Conservation (phyloP, 2,329 filamentous ascomycete genomes). For the Leptographium flavum region DNA sequence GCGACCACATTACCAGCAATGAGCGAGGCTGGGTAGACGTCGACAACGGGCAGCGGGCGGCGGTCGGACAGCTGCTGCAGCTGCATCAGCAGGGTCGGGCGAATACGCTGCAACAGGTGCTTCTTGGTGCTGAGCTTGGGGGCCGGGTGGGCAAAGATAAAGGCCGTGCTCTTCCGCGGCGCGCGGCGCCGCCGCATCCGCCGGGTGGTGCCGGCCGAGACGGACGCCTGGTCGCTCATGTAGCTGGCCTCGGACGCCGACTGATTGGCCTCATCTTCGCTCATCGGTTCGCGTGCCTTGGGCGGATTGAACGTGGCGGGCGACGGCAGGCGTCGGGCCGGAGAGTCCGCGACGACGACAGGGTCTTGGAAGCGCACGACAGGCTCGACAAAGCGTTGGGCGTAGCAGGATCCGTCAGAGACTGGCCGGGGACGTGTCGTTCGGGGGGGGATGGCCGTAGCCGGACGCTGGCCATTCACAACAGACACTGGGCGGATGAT, state of each 20-base stretch:
- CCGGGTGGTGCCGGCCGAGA: constrained; percentile 22
- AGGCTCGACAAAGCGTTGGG: constrained; percentile 16
- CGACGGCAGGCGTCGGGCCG: constrained; percentile 4
- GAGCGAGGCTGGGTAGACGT: constrained; percentile 57
- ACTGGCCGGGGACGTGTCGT: constrained; percentile 3
- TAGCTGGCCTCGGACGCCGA: constrained; percentile 34
- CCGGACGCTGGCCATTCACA: constrained; percentile 2
- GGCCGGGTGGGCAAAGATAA: constrained; percentile 53
- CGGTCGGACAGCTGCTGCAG: constrained; percentile 51
- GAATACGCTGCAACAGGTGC: constrained; percentile 50
- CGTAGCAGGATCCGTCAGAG: constrained; percentile 5
- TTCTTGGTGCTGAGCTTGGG: constrained; percentile 44
- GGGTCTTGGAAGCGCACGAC: constrained; percentile 33
- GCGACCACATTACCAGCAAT: constrained; percentile 41
- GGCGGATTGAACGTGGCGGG: constrained; percentile 1
- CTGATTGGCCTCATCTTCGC: constrained; percentile 34
- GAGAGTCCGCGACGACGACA: constrained; percentile 13
- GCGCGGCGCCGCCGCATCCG: constrained; percentile 22
- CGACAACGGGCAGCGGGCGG: constrained; percentile 53
- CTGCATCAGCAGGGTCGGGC: constrained; percentile 57
- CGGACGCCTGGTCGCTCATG: constrained; percentile 19
- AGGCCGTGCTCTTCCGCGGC: constrained; percentile 45
- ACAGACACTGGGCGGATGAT: constrained; percentile 6
- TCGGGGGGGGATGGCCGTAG: background rate
- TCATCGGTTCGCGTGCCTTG: constrained; percentile 18